These are phyloP conservation scores for Melaleuca alternifolia DNA, from an alignment of 345 rosid species.

Conservation along the genomic window DNA sequence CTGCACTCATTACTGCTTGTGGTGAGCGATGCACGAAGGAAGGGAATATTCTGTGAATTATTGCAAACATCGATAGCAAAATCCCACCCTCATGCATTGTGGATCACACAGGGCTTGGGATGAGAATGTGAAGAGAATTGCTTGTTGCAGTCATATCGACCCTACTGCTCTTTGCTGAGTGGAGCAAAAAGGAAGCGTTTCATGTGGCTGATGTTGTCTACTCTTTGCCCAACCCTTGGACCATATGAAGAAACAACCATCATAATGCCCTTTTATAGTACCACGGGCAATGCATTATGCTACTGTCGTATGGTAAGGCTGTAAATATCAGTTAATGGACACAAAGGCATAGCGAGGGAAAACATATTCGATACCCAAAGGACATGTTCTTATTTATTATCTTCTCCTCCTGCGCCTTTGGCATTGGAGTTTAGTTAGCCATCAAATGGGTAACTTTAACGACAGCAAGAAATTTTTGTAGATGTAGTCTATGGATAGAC, in stretches of 20 bases:
- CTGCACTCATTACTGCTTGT: neutral
- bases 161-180: neutral
- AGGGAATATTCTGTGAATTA: neutral
- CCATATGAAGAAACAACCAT: neutral
- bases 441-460: neutral
- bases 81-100: neutral
- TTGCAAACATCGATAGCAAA: neutral
- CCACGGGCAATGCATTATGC: neutral
- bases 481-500: conserved; percentile 19
- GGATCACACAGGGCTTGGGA: neutral
- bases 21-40: neutral
- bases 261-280: neutral
- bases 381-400: neutral
- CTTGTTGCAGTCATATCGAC: neutral
- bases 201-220: neutral
- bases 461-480: neutral
- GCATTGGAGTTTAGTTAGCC: neutral
- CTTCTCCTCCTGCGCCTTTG: neutral
- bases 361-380: neutral
- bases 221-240: neutral
- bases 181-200: neutral
- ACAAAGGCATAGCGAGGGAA: neutral
- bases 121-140: neutral
- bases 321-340: neutral
- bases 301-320: neutral